Conservation (phyloP, 2,329 filamentous ascomycete species). For the Aspergillus amoenus region DNA sequence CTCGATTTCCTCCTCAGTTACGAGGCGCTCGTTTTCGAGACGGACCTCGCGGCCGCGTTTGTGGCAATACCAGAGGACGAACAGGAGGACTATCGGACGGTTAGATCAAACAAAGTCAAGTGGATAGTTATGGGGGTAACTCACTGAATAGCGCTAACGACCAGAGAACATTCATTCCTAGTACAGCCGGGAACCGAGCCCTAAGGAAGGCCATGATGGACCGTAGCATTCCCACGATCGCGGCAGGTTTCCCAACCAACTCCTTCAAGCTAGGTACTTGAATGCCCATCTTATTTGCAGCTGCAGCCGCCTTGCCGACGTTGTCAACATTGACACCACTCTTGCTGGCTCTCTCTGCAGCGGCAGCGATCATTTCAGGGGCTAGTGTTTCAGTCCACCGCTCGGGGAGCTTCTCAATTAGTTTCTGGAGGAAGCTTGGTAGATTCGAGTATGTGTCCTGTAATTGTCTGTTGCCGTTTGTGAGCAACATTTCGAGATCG, state of each 20-base stretch:
- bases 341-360: conserved; percentile 62
- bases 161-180: conserved; percentile 89
- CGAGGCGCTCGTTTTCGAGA: conserved; percentile 61
- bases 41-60: conserved; percentile 87
- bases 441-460: conserved; percentile 66
- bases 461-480: conserved; percentile 62
- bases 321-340: conserved; percentile 62
- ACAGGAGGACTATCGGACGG: conserved; percentile 68
- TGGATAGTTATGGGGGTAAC: conserved; percentile 29
- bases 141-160: conserved; percentile 83
- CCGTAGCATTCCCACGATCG: conserved; percentile 77
- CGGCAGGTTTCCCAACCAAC: conserved; percentile 81
- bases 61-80: conserved; percentile 97
- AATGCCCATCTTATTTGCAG: conserved; percentile 65
- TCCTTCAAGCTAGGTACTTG: conserved; percentile 73
- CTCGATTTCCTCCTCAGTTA: conserved; percentile 46
- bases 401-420: conserved; percentile 79
- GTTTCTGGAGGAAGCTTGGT: conserved; percentile 76
- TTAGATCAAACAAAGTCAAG: background rate
- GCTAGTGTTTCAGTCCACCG: conserved; percentile 75
- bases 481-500: conserved; percentile 73
- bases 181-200: conserved; percentile 82
- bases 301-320: conserved; percentile 52
- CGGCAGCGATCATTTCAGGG: conserved; percentile 78
- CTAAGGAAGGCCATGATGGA: conserved; percentile 90